Evolutionary conservation across 257 asterid species (phyloP), one percentile per base, ranked within the genome.

Genomic region (Primulina huaijiensis): DNA sequence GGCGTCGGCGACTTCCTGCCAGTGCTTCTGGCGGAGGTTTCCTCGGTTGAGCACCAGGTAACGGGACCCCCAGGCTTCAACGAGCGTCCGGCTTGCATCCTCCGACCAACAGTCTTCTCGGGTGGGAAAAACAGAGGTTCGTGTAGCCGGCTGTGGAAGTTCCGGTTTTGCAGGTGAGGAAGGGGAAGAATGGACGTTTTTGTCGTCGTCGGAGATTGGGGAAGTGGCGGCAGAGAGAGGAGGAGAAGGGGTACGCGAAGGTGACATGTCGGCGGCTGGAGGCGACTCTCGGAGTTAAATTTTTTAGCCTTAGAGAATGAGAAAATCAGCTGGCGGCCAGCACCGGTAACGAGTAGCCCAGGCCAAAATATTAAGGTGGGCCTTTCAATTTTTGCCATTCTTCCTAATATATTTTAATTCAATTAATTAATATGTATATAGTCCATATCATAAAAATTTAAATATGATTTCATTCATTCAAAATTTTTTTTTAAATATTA

Each of bases 101-200:
- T 89, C 96, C 3, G 97, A 86, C 99, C 99, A 93, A 71, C 96
- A 86, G 79, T 93, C 99, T 73, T 92, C 96, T 25, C 96, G 84
- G 55, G 75, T 69, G 5, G 92, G 92, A 58, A 89, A 82, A 19
- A 25, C 75, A 40, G 88, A 78, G 38, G 87, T 72, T 31, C 85
- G 71, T 8, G 80, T 0, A 8, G 80, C 40, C 79, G 84, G 35
- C 57, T 81, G 76, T 60, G 68, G 73, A 0, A 79, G 68, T 19
- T 56, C 56, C 60, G 75, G 65, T 37, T 81, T 76, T 9, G 70
- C 21, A 20, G 83, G 75, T 5, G 69, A 70, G 11, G 64, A 60
- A 35, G 75, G 68, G 17, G 82, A 70, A 12, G 77, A 60, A 5
- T 68, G 67, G 31, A 62, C 57, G 46, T 6, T 76, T 31, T 73